Percentiles rank a stretch among this genome's conserved stretches.
Evolutionary conservation across 495 filamentous ascomycete species (phyloP).

Genomic region (Lophiotrema nucula): DNA sequence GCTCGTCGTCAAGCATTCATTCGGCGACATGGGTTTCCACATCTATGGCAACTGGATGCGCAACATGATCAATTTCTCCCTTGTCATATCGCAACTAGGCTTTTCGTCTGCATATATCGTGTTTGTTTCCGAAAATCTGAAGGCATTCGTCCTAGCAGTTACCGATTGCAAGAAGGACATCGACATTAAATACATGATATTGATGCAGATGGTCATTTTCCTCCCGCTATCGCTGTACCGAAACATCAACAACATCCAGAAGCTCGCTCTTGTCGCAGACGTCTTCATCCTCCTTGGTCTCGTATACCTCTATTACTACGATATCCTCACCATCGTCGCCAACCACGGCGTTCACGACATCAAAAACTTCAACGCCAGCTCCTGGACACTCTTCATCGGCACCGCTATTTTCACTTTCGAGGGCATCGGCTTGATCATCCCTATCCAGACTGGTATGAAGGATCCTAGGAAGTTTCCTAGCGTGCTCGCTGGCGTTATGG

Average conservation of each 20-base stretch:
- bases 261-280: slow-evolving; percentile 77
- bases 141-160: slow-evolving; percentile 85
- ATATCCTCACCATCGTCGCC: slow-evolving; percentile 74
- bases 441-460: slow-evolving; percentile 96
- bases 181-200: slow-evolving; percentile 81
- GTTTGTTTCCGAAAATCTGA: slow-evolving; percentile 92
- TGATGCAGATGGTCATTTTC: slow-evolving; percentile 92
- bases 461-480: slow-evolving; percentile 81
- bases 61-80: slow-evolving; percentile 78
- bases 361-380: slow-evolving; percentile 75
- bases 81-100: slow-evolving; percentile 90
- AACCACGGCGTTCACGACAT: slow-evolving; percentile 82
- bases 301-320: slow-evolving; percentile 93
- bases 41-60: slow-evolving; percentile 92
- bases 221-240: slow-evolving; percentile 88
- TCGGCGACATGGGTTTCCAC: slow-evolving; percentile 91
- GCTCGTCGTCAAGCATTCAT: slow-evolving; percentile 79
- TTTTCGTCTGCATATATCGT: slow-evolving; percentile 98
- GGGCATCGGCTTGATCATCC: slow-evolving; percentile 96
- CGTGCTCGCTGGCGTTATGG: slow-evolving; percentile 85
- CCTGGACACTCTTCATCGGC: slow-evolving; percentile 96
- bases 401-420: slow-evolving; percentile 99
- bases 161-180: slow-evolving; percentile 77
- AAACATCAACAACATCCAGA: slow-evolving; percentile 92
- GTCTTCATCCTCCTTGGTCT: slow-evolving; percentile 90